phyloP scores from a whole-genome alignment of 176 grass and related monocot genomes.

The Carex myosuroides region DNA sequence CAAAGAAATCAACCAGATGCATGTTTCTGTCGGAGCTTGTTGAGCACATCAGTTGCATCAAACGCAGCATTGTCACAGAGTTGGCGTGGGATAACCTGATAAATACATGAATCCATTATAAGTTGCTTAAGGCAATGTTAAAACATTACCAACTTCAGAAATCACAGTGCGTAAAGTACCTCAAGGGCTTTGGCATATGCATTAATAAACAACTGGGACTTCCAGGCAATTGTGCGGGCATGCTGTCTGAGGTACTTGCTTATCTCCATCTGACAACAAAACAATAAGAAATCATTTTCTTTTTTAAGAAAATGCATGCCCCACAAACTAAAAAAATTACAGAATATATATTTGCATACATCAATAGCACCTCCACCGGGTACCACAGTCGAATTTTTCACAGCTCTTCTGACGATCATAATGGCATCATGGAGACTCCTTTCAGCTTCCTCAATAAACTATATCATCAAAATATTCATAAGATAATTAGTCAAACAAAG shows the following conservation, averaged over 20 bases:
- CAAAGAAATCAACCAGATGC: conserved; percentile 54
- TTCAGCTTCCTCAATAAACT: conserved; percentile 99
- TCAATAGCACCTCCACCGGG: conserved; percentile 90
- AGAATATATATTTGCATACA: conserved; percentile 32
- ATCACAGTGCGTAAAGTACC: conserved; percentile 29
- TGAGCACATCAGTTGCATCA: conserved; percentile 85
- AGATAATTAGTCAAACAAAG: conserved; percentile 6
- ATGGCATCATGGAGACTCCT: conserved; percentile 92
- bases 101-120: not conserved
- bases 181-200: conserved; percentile 94
- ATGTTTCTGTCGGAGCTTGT: conserved; percentile 93
- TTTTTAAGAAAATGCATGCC: not conserved
- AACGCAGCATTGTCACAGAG: conserved; percentile 97
- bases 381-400: conserved; percentile 97
- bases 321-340: conserved; percentile 4
- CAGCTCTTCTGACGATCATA: conserved; percentile 94
- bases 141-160: not conserved
- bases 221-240: conserved; percentile 69
- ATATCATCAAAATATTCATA: conserved; percentile 1
- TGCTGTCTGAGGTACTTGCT: conserved; percentile 75
- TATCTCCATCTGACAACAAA: conserved; percentile 70
- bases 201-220: conserved; percentile 93
- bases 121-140: not conserved
- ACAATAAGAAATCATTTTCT: not conserved
- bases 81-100: conserved; percentile 84